A percentile compares a stretch with the other conserved stretches of the same genome.
Conservation (phyloP, 352 stramenopile genomes). For the Phytopythium mirpurense region DNA sequence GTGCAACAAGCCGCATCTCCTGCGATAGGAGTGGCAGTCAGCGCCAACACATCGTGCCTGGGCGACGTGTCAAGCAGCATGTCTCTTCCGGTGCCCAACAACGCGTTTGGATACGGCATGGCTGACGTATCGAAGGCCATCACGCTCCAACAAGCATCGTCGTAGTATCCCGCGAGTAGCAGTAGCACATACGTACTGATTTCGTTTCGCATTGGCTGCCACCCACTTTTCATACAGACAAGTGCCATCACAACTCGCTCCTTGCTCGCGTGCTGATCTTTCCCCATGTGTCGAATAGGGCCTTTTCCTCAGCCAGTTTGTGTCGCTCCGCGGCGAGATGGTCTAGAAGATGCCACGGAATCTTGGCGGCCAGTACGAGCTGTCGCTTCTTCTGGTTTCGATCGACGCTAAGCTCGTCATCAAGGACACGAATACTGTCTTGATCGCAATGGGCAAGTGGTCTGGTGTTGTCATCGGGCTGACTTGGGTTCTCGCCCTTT, state of each 20-base stretch:
- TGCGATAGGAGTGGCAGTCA: neutral
- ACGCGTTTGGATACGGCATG: slow-evolving; percentile 46
- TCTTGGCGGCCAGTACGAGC: slow-evolving; percentile 34
- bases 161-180: neutral
- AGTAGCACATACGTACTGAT: neutral
- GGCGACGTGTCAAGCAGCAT: slow-evolving; percentile 8
- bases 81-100: slow-evolving; percentile 34
- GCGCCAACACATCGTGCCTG: slow-evolving; percentile 8
- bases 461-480: neutral
- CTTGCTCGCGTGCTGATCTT: slow-evolving; percentile 19
- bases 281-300: slow-evolving; percentile 52
- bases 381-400: slow-evolving; percentile 27
- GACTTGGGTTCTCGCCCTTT: neutral
- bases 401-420: slow-evolving; percentile 4
- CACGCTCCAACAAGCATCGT: neutral
- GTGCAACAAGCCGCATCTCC: slow-evolving; percentile 11
- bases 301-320: slow-evolving; percentile 49
- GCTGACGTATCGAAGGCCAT: slow-evolving; percentile 35
- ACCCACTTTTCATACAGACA: too few species aligned
- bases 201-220: too few species aligned
- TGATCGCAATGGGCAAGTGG: neutral
- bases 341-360: slow-evolving; percentile 72
- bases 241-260: neutral
- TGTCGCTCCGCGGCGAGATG: slow-evolving; percentile 41
- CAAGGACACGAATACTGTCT: neutral